Conservation (phyloP, 257 asterid species). For the Cinchona pubescens region DNA sequence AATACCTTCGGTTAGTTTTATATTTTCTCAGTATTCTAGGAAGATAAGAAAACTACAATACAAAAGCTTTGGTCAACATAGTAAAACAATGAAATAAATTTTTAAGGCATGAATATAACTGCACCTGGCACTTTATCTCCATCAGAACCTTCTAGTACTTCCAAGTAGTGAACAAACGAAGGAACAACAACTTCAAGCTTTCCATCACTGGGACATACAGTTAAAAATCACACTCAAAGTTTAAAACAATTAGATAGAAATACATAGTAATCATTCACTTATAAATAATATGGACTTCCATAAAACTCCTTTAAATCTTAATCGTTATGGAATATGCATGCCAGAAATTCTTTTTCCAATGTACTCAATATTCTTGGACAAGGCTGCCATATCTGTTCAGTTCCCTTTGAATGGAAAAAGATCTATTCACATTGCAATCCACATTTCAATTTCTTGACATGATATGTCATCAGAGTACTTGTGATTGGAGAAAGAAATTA, state of each 20-base stretch:
- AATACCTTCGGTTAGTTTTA: not conserved
- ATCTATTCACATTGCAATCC: not conserved
- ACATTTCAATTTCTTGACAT: not conserved
- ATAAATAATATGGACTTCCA: not conserved
- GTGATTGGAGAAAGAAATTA: not conserved
- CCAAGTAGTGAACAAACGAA: conserved; percentile 97
- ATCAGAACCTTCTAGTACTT: conserved; percentile 96
- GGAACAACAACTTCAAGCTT: conserved; percentile 94
- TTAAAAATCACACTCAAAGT: conserved; percentile 16
- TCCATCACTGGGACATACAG: conserved; percentile 67
- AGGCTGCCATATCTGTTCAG: not conserved
- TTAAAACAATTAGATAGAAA: not conserved
- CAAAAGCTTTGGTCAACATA: not conserved
- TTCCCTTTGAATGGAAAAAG: not conserved
- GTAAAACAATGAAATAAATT: not conserved
- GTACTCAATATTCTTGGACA: not conserved
- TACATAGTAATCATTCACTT: not conserved
- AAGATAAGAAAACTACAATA: not conserved
- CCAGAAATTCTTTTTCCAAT: not conserved
- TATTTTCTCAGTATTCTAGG: not conserved
- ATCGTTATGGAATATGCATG: not conserved
- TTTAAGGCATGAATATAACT: conserved; percentile 6
- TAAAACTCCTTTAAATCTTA: not conserved
- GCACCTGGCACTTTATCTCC: conserved; percentile 98
- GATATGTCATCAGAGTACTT: not conserved